A percentile compares a stretch with the other conserved stretches of the same genome.
Conservation (phyloP, 495 filamentous ascomycete genomes). For the Aspergillus nidulans region DNA sequence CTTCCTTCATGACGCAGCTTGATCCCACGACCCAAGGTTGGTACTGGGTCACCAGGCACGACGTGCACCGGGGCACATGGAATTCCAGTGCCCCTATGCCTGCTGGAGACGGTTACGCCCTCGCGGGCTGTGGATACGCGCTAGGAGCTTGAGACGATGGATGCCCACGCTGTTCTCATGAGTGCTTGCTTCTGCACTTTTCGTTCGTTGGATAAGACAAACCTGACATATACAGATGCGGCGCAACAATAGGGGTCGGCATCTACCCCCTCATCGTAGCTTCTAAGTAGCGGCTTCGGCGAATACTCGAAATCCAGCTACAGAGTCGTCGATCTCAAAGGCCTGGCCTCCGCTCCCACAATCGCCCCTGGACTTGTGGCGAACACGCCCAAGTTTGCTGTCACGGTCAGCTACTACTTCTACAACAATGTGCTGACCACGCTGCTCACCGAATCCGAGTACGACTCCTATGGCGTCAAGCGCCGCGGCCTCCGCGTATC, state of each 20-base stretch:
- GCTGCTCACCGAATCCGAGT: slow-evolving; percentile 39
- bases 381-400: slow-evolving; percentile 39
- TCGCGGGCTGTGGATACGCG: background rate
- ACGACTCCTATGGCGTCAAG: slow-evolving; percentile 20
- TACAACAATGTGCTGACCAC: slow-evolving; percentile 37
- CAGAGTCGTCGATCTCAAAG: no score
- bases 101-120: background rate
- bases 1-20: background rate
- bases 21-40: background rate
- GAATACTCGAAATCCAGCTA: no score
- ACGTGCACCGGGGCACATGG: background rate
- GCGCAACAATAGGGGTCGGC: no score
- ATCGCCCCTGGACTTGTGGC: no score
- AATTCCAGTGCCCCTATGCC: background rate
- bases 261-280: no score
- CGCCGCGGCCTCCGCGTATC: slow-evolving; percentile 43
- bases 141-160: background rate
- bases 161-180: background rate
- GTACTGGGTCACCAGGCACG: background rate
- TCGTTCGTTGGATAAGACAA: no score
- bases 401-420: slow-evolving; percentile 39
- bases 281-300: no score
- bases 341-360: no score
- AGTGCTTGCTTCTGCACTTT: no score
- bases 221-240: no score